phyloP scores from a whole-genome alignment of 1,284 basidiomycete species.

The Leccinum insolens region DNA sequence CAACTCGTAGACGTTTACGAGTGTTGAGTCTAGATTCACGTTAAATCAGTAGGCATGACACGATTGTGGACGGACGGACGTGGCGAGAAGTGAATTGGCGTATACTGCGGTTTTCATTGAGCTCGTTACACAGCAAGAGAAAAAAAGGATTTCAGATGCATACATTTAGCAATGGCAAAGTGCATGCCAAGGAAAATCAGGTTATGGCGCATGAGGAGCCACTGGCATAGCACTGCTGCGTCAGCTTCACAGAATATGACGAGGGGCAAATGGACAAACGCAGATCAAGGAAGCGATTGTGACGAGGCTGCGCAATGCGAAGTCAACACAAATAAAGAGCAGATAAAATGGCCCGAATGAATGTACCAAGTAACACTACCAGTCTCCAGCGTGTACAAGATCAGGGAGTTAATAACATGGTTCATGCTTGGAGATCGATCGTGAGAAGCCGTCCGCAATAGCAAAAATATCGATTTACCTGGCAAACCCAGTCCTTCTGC shows the following conservation, averaged over 20 bases:
- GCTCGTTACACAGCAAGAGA: background rate
- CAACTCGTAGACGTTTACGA: conserved; percentile 33
- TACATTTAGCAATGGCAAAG: conserved; percentile 55
- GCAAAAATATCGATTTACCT: conserved; percentile 31
- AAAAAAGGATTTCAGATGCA: background rate
- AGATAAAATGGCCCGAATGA: background rate
- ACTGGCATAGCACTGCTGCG: conserved; percentile 33
- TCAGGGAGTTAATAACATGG: conserved; percentile 50
- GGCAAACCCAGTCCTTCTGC: conserved; percentile 42
- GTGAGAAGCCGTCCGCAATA: conserved; percentile 1
- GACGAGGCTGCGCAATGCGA: conserved; percentile 21
- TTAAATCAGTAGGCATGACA: background rate
- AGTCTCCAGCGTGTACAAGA: conserved; percentile 56
- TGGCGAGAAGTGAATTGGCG: conserved; percentile 37
- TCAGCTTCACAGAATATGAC: background rate
- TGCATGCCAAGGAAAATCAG: conserved; percentile 53
- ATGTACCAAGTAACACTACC: conserved; percentile 49
- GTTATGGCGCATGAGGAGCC: conserved; percentile 48
- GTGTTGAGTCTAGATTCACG: conserved; percentile 28
- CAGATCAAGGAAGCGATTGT: conserved; percentile 44
- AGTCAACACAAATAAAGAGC: conserved; percentile 32
- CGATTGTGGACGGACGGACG: conserved; percentile 19
- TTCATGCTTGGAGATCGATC: conserved; percentile 41
- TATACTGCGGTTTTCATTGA: conserved; percentile 22
- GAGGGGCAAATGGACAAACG: conserved; percentile 34